A percentile compares a stretch with the other conserved stretches of the same genome.
Conservation (phyloP, 768 basidiomycete genomes). For the Termitomyces sp. region DNA sequence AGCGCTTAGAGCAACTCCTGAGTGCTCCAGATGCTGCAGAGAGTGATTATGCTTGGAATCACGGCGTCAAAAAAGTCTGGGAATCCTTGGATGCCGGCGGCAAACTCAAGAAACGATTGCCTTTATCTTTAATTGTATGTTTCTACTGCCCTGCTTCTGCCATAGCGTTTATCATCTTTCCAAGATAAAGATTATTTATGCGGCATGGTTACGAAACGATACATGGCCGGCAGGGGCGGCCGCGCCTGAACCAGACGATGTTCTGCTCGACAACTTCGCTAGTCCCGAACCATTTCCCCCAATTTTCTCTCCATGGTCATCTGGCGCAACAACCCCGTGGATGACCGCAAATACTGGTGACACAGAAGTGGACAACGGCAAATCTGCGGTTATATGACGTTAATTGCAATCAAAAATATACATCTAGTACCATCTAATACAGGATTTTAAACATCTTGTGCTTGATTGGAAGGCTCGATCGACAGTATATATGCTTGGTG, state of each 20-base stretch:
- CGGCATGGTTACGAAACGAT: constrained; percentile 73
- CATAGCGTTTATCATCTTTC: constrained; percentile 16
- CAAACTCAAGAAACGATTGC: constrained; percentile 57
- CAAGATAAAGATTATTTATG: constrained; percentile 72
- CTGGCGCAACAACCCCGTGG: constrained; percentile 28
- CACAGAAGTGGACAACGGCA: constrained; percentile 2
- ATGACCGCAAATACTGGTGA: constrained; percentile 19
- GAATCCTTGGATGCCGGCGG: constrained; percentile 58
- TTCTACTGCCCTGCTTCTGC: constrained; percentile 6
- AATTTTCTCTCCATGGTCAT: constrained; percentile 19
- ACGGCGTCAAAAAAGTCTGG: constrained; percentile 62
- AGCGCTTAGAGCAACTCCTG: constrained; percentile 53
- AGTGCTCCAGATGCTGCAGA: constrained; percentile 44
- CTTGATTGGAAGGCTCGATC: not conserved
- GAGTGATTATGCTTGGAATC: constrained; percentile 54
- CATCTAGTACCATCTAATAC: constrained; percentile 8
- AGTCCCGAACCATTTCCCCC: constrained; percentile 14
- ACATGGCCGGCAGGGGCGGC: constrained; percentile 70
- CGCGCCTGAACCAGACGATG: constrained; percentile 65
- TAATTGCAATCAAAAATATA: not conserved
- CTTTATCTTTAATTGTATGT: constrained; percentile 64
- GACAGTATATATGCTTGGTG: not conserved
- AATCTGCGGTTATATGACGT: constrained; percentile 1
- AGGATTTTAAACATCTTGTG: constrained; percentile 1
- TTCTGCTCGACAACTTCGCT: constrained; percentile 24